phyloP scores from a whole-genome alignment of 208 protist species.

The Crithidia acanthocephali region DNA sequence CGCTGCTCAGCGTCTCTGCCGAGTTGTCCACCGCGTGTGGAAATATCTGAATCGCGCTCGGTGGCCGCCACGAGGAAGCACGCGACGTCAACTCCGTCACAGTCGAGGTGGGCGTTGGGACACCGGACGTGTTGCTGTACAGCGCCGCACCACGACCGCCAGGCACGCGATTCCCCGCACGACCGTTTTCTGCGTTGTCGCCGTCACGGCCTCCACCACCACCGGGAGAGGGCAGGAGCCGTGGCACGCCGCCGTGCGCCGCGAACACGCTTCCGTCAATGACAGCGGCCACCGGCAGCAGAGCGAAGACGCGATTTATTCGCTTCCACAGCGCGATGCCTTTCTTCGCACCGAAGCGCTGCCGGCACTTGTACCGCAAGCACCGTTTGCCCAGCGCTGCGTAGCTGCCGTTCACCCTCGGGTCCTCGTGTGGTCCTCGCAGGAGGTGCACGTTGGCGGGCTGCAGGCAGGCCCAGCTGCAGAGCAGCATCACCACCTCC shows the following conservation, averaged over 20 bases:
- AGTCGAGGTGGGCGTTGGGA: slow-evolving; percentile 6
- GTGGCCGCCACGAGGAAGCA: slow-evolving; percentile 1
- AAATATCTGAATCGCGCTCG: neutral
- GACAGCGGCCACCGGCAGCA: slow-evolving; percentile 81
- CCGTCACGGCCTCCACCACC: neutral
- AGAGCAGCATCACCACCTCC: slow-evolving; percentile 72
- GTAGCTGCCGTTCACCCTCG: slow-evolving; percentile 70
- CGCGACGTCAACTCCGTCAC: neutral
- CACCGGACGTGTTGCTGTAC: slow-evolving; percentile 14
- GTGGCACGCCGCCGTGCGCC: slow-evolving; percentile 89
- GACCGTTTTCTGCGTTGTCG: neutral
- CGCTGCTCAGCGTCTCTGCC: neutral
- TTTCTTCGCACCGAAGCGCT: slow-evolving; percentile 58
- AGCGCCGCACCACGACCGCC: neutral
- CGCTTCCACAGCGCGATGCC: slow-evolving; percentile 71
- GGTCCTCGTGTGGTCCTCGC: slow-evolving; percentile 90
- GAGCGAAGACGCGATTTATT: slow-evolving; percentile 77
- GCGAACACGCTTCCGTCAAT: slow-evolving; percentile 87
- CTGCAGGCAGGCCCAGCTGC: slow-evolving; percentile 65
- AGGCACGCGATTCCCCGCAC: neutral
- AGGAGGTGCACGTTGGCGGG: slow-evolving; percentile 81
- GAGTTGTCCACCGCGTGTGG: neutral
- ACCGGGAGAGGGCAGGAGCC: slow-evolving; percentile 22
- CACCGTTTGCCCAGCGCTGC: slow-evolving; percentile 49
- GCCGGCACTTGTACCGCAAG: slow-evolving; percentile 68